phyloP scores from a whole-genome alignment of 2,329 filamentous ascomycete genomes.

The Phaeosphaeriaceae sp. region DNA sequence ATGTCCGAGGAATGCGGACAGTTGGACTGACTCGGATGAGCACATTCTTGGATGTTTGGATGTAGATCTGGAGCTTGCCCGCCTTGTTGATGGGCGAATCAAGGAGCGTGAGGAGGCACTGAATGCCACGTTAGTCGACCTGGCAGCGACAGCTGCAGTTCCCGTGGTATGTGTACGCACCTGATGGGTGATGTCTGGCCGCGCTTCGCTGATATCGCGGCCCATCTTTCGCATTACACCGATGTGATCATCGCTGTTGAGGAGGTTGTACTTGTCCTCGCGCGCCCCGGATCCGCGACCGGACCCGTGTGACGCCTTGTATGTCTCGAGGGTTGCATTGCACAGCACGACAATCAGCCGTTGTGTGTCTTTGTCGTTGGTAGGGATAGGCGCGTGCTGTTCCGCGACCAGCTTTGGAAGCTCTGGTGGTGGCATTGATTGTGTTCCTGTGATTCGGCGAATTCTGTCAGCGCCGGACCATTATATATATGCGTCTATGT shows the following conservation, averaged over 20 bases:
- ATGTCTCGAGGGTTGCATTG: slow-evolving; percentile 96
- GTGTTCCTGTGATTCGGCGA: slow-evolving; percentile 62
- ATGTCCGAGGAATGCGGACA: slow-evolving; percentile 95
- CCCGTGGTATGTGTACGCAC: slow-evolving; percentile 60
- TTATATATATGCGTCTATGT: slow-evolving; percentile 1
- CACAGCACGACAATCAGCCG: slow-evolving; percentile 94
- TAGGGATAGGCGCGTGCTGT: slow-evolving; percentile 83
- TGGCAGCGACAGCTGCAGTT: slow-evolving; percentile 5
- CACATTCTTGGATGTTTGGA: slow-evolving; percentile 95
- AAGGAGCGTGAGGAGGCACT: slow-evolving; percentile 96
- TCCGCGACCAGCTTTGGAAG: slow-evolving; percentile 93
- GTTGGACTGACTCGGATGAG: slow-evolving; percentile 98
- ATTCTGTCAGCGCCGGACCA: slow-evolving; percentile 33
- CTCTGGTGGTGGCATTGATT: slow-evolving; percentile 90
- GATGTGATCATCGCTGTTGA: slow-evolving; percentile 99
- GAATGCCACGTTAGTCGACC: slow-evolving; percentile 33
- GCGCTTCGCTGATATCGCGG: slow-evolving; percentile 94
- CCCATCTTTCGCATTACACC: slow-evolving; percentile 99
- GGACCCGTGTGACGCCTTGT: slow-evolving; percentile 84
- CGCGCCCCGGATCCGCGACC: slow-evolving; percentile 69
- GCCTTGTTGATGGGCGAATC: slow-evolving; percentile 99
- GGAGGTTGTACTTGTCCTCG: slow-evolving; percentile 94
- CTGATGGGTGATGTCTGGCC: slow-evolving; percentile 98
- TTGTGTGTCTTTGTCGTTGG: slow-evolving; percentile 88
- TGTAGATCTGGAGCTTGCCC: slow-evolving; percentile 96